phyloP scores from a whole-genome alignment of 225 moss, liverwort and hornwort genomes.

The Takakia lepidozioides region DNA sequence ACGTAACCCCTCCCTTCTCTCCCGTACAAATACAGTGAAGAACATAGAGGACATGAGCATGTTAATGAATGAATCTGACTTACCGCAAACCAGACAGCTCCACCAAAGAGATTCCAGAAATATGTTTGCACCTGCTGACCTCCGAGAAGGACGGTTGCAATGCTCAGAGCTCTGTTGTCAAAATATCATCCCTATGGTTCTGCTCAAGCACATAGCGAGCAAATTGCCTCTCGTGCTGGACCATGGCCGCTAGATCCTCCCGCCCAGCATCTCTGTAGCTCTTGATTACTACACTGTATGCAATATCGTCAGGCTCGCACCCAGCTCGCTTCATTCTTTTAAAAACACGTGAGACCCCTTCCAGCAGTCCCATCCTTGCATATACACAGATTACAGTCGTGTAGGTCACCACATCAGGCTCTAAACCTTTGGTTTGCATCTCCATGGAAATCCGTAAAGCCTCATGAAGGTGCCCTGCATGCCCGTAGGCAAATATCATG shows the following conservation, averaged over 20 bases:
- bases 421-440: slow-evolving; percentile 59
- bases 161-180: too few species aligned
- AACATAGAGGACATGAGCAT: too few species aligned
- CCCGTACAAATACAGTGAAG: too few species aligned
- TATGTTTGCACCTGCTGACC: too few species aligned
- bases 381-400: slow-evolving; percentile 87
- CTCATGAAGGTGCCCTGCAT: slow-evolving; percentile 76
- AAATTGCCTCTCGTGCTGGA: slow-evolving; percentile 85
- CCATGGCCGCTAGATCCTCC: slow-evolving; percentile 84
- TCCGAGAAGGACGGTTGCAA: too few species aligned
- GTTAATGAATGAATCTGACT: too few species aligned
- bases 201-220: slow-evolving; percentile 58
- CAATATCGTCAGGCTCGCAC: slow-evolving; percentile 69
- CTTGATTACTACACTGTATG: slow-evolving; percentile 62
- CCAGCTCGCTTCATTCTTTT: slow-evolving; percentile 87
- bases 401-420: slow-evolving; percentile 82
- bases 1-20: too few species aligned
- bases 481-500: slow-evolving; percentile 83
- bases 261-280: slow-evolving; percentile 74
- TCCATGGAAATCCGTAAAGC: slow-evolving; percentile 78
- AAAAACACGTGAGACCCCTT: slow-evolving; percentile 84
- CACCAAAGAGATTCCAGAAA: too few species aligned
- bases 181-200: slow-evolving; percentile 17
- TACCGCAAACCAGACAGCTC: too few species aligned
- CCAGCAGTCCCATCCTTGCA: slow-evolving; percentile 77